Evolutionary conservation across 108 stramenopile species (phyloP).

Genomic region (Pseudonitzschia multiseries): DNA sequence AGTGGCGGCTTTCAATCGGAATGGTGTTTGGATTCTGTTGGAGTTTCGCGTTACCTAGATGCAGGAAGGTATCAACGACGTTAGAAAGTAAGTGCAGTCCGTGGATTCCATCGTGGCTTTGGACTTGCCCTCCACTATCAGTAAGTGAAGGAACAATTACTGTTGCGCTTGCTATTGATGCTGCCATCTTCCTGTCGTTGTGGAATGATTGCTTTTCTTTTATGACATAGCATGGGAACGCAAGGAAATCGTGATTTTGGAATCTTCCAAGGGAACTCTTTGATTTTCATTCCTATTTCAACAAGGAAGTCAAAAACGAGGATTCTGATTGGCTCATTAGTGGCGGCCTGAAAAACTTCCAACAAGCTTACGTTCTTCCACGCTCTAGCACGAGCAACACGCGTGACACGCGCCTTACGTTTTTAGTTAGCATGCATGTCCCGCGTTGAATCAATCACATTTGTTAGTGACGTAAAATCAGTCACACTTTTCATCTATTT

Average conservation of each 20-base stretch:
- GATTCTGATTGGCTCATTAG: neutral
- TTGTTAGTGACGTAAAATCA: neutral
- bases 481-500: neutral
- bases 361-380: conserved; percentile 1
- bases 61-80: neutral
- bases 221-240: neutral
- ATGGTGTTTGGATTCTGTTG: neutral
- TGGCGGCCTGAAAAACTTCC: neutral
- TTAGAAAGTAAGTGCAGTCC: conserved; percentile 1
- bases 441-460: neutral
- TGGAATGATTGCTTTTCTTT: neutral
- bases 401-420: neutral
- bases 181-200: neutral
- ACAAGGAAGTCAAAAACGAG: neutral
- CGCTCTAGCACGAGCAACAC: neutral
- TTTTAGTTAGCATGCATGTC: neutral
- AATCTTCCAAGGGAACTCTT: too few relatives aligned
- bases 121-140: neutral
- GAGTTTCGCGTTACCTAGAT: neutral
- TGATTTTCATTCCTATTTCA: neutral
- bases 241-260: neutral
- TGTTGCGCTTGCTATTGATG: neutral
- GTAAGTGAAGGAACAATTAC: neutral
- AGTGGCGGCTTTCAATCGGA: neutral
- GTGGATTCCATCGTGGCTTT: conserved; percentile 1